These are phyloP conservation scores for Nosema muscidifuracis DNA, from an alignment of 371 early-diverging fungal species.

Conservation along the genomic window DNA sequence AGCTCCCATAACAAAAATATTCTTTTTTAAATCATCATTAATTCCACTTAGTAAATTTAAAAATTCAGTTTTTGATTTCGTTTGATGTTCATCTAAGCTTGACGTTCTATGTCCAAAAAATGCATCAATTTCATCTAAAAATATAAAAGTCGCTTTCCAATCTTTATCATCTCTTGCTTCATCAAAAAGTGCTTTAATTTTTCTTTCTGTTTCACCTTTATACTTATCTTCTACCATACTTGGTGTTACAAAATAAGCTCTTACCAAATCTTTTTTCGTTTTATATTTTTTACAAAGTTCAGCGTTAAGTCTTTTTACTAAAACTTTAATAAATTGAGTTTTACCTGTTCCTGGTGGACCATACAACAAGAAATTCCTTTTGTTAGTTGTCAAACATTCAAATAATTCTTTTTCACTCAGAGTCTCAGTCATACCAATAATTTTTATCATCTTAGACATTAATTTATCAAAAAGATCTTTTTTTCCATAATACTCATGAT, in stretches of 20 bases:
- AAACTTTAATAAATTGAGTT: conserved; percentile 50
- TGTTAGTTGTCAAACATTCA: not conserved
- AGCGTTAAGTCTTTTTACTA: conserved; percentile 35
- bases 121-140: conserved; percentile 58
- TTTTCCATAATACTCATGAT: not conserved
- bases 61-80: conserved; percentile 35
- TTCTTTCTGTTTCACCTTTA: conserved; percentile 54
- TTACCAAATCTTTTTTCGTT: not conserved
- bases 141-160: conserved; percentile 37
- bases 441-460: not conserved
- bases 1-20: conserved; percentile 48
- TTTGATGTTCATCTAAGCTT: conserved; percentile 5
- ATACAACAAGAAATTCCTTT: conserved; percentile 46
- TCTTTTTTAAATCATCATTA: conserved; percentile 5
- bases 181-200: conserved; percentile 35
- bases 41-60: conserved; percentile 49
- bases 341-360: conserved; percentile 61
- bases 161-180: conserved; percentile 30
- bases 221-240: conserved; percentile 45
- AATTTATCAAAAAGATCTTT: not conserved
- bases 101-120: conserved; percentile 43
- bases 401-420: not conserved
- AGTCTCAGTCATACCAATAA: not conserved
- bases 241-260: conserved; percentile 42
- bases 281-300: not conserved